phyloP scores from a whole-genome alignment of 345 rosid species.

The Laguncularia racemosa region DNA sequence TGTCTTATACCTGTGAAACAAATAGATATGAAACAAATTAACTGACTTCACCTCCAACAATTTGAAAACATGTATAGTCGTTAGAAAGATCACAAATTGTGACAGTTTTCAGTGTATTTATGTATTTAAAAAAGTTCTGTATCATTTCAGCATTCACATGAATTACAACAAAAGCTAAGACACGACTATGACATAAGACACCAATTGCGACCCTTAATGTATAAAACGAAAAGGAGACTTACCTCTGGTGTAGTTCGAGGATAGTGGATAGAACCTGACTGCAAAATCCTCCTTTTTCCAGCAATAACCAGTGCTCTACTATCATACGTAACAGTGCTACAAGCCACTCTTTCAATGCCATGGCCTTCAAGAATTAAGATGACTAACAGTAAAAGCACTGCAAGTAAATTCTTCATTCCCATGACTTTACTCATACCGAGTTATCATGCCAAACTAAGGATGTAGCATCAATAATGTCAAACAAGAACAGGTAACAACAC shows the following conservation, averaged over 20 bases:
- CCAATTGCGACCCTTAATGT: not conserved
- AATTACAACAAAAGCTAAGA: no score
- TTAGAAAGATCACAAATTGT: no score
- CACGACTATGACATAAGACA: not conserved
- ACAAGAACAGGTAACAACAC: no score
- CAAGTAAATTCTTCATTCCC: conserved; percentile 2
- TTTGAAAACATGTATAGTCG: no score
- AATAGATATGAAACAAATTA: no score
- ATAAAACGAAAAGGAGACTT: conserved; percentile 1
- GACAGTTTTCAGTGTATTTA: no score
- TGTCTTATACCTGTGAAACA: no score
- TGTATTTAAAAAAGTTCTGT: no score
- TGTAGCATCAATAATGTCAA: no score
- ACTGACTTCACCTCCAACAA: no score
- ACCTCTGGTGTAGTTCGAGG: conserved; percentile 55
- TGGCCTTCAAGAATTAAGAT: conserved; percentile 17
- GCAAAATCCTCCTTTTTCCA: conserved; percentile 56
- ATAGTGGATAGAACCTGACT: conserved; percentile 58
- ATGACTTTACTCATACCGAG: not conserved
- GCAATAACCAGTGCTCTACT: conserved; percentile 49
- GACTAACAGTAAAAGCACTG: not conserved
- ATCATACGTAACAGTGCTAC: conserved; percentile 41
- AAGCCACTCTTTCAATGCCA: conserved; percentile 15
- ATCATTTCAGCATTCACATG: no score
- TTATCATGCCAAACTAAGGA: no score